phyloP scores from a whole-genome alignment of 768 basidiomycete species.

The Leucocoprinus birnbaumii region DNA sequence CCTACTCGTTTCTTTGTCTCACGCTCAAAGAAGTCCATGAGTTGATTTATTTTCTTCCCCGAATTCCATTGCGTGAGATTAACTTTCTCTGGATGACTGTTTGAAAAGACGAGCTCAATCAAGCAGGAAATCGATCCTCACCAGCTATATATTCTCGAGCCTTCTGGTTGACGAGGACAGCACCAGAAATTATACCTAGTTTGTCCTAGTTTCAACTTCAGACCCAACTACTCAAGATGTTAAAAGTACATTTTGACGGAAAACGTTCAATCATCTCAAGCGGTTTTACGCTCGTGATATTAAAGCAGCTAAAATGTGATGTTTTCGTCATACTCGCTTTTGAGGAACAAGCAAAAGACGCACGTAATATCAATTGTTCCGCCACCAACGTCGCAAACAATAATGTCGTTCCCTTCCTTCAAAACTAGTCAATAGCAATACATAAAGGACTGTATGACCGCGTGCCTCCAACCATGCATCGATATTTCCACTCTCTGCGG shows the following conservation, averaged over 20 bases:
- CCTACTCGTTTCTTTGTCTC: conserved; percentile 1
- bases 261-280: conserved; percentile 2
- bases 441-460: neutral
- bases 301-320: neutral
- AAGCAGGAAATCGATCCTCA: neutral
- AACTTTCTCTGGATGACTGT: neutral
- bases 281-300: neutral
- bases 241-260: neutral
- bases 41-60: neutral
- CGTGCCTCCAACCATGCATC: conserved; percentile 1
- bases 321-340: too few relatives aligned
- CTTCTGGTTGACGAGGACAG: neutral
- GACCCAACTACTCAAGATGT: too few relatives aligned
- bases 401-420: neutral
- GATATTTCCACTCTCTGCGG: neutral
- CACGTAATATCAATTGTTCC: conserved; percentile 4
- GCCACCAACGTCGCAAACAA: conserved; percentile 1
- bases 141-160: neutral
- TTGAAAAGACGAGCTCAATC: too few relatives aligned
- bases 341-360: too few relatives aligned
- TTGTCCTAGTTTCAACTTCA: too few relatives aligned
- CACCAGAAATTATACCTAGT: conserved; percentile 2
- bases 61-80: neutral
- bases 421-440: too few relatives aligned
- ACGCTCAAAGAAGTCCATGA: conserved; percentile 1